Conservation (phyloP, 2,329 filamentous ascomycete genomes). For the Salinomyces thailandicus region DNA sequence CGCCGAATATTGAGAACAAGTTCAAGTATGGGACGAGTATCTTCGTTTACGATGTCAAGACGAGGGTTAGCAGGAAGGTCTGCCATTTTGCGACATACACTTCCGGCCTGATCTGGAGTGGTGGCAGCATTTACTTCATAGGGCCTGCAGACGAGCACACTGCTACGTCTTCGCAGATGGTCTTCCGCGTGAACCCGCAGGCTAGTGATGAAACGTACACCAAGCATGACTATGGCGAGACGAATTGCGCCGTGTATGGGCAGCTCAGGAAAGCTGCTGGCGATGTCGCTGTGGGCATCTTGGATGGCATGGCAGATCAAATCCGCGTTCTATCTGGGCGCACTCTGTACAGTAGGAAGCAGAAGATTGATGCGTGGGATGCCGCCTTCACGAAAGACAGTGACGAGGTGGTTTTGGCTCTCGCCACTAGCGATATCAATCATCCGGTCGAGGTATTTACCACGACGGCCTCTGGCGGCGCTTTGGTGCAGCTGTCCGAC, state of each 20-base stretch:
- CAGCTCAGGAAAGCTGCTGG: conserved; percentile 8
- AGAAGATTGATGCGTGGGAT: conserved; percentile 12
- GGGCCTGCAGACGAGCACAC: conserved; percentile 5
- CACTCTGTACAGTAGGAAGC: conserved; percentile 8
- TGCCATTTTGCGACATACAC: neutral
- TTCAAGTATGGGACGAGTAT: conserved; percentile 15
- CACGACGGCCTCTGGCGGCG: conserved; percentile 12
- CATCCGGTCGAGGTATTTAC: conserved; percentile 25
- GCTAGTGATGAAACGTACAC: conserved; percentile 2
- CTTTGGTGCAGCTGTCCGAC: conserved; percentile 11
- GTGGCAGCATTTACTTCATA: conserved; percentile 11
- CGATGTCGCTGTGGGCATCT: conserved; percentile 11
- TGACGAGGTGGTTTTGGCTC: conserved; percentile 17
- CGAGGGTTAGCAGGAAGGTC: conserved; percentile 4
- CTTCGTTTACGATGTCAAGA: conserved; percentile 7
- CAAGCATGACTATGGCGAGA: conserved; percentile 10
- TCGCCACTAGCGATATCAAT: conserved; percentile 21
- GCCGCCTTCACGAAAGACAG: conserved; percentile 11
- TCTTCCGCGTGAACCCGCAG: conserved; percentile 1
- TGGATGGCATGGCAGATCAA: conserved; percentile 16
- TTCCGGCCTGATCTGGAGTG: conserved; percentile 8
- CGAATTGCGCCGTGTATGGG: conserved; percentile 12
- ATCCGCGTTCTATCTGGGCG: conserved; percentile 11
- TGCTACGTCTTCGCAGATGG: conserved; percentile 1
- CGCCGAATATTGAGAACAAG: conserved; percentile 20